Base-by-base conservation (phyloP, 1,139 yeast genomes). In the Scheffersomyces parashehatae region DNA sequence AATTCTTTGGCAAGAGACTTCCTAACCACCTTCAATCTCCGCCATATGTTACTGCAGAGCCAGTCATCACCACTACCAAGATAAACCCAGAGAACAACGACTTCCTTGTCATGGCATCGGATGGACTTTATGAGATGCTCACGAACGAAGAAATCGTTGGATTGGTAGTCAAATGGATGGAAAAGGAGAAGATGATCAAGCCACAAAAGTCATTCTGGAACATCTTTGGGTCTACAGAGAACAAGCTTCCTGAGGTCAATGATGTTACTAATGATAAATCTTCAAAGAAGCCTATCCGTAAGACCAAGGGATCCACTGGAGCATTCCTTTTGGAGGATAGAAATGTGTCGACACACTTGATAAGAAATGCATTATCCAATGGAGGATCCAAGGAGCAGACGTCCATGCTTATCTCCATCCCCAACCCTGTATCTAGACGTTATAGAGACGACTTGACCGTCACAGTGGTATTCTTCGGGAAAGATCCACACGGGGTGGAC, bases 1-100 rank as follows among this genome's bases (percentile, higher is more conserved):
- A 84, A 58, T 85, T 89, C 55, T 91, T 91, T 62, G 96, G 97
- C 31, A 81, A 93, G 59, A 73, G 85, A 46, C 81, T 88, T 39
- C 97, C 98, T 3, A 79, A 81, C 41, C 83, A 85, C 54, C 76
- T 89, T 50, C 73, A 82, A 48, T 85, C 97, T 1, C 99, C 99
- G 5, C 99, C 99, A 0, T 93, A 93, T 63, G 97, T 93, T 30
- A 93, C 99, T 1, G 98, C 99, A 0, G 91, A 85, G 60, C 99
- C 99, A 0, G 97, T 85, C 28, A 77, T 93, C 29, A 86, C 97
- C 9, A 84, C 96, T 3, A 85, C 95, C 10, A 81, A 83, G 57
- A 80, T 95, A 39, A 75, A 76, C 43, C 88, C 93, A 0, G 73
- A 76, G 20, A 81, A 82, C 53, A 83, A 90, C 50, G 95, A 89